Evolutionary conservation across 768 basidiomycete genomes (phyloP).

Genomic region (Gymnopilus dilepis): DNA sequence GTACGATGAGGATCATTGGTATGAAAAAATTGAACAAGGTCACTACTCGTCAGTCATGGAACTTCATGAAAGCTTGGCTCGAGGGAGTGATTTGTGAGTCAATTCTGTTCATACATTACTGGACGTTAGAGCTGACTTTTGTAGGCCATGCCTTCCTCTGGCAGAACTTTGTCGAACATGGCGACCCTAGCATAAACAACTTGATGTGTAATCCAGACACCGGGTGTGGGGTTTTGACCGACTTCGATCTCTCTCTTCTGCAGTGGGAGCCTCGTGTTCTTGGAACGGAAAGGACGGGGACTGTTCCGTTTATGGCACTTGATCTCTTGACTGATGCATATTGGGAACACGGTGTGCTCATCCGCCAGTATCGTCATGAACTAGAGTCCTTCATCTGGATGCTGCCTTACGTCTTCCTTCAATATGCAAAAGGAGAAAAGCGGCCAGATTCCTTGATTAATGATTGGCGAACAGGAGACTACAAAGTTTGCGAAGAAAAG

Average conservation of each 20-base stretch:
- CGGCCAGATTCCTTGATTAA: no score
- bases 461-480: no score
- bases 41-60: neutral
- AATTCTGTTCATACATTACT: neutral
- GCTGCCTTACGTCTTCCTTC: conserved; percentile 25
- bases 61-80: conserved; percentile 16
- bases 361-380: conserved; percentile 33
- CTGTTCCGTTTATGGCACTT: conserved; percentile 38
- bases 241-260: conserved; percentile 33
- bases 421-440: no score
- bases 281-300: conserved; percentile 17
- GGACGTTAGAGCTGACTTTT: neutral
- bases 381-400: conserved; percentile 39
- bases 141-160: conserved; percentile 32
- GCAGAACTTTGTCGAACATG: conserved; percentile 20
- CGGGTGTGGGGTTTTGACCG: conserved; percentile 33
- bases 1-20: conserved; percentile 6
- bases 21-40: conserved; percentile 6
- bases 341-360: conserved; percentile 25
- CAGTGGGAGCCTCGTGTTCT: conserved; percentile 11
- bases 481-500: no score
- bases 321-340: conserved; percentile 25
- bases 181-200: conserved; percentile 37
- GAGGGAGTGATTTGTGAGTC: conserved; percentile 11
- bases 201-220: conserved; percentile 31